phyloP scores from a whole-genome alignment of 2,329 filamentous ascomycete species.

The Penicillium glabrum region DNA sequence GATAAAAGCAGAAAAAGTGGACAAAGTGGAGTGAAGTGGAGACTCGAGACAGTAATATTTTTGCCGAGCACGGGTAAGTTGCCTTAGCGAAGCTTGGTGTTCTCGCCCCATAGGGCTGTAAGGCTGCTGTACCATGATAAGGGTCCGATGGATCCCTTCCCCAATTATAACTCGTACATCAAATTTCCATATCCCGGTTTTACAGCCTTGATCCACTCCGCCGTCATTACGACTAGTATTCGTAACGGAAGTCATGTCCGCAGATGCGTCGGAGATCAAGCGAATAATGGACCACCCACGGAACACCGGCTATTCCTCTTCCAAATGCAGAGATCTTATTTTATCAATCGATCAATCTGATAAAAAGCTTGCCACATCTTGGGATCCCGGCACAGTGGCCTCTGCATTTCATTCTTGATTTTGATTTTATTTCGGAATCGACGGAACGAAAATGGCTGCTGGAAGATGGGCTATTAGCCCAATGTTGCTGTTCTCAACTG shows the following conservation, averaged over 20 bases:
- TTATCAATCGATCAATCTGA: slow-evolving; percentile 6
- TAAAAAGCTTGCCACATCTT: background rate
- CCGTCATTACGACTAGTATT: background rate
- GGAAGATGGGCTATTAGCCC: slow-evolving; percentile 3
- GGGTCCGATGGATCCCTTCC: background rate
- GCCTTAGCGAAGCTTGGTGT: background rate
- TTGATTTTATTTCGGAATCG: background rate
- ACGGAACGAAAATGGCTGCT: background rate
- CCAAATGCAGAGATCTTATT: slow-evolving; percentile 4
- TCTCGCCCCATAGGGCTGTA: slow-evolving; percentile 1
- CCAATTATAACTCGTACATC: background rate
- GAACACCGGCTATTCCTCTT: background rate
- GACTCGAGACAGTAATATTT: background rate
- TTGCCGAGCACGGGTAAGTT: background rate
- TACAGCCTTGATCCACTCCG: background rate
- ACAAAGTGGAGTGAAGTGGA: background rate
- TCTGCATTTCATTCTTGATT: background rate
- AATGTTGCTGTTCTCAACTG: slow-evolving; percentile 5
- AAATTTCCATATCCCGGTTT: background rate
- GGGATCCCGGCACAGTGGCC: background rate
- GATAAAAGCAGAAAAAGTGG: background rate
- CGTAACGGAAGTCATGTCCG: background rate
- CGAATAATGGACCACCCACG: background rate
- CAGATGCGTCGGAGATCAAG: background rate
- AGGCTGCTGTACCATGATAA: background rate